A percentile compares a stretch with the other conserved stretches of the same genome.
phyloP scores from a whole-genome alignment of 2,329 filamentous ascomycete genomes.

The Pseudogymnoascus sp. region DNA sequence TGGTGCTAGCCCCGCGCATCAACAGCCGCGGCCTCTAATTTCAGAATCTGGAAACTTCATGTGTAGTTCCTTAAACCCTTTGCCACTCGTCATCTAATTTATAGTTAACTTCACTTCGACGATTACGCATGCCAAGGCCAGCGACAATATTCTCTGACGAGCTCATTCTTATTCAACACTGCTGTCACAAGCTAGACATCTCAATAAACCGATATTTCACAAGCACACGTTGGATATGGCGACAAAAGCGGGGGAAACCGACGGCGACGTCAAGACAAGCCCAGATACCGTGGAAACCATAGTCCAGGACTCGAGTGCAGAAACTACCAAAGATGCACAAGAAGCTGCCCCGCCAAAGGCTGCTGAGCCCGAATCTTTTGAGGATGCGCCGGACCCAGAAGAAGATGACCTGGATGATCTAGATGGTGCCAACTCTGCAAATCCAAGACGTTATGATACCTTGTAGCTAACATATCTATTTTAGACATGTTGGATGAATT shows the following conservation, averaged over 20 bases:
- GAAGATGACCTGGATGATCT: conserved; percentile 89
- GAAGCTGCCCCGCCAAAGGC: not conserved
- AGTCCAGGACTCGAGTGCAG: not conserved
- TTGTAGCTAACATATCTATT: not conserved
- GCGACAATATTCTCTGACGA: not conserved
- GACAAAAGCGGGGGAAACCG: conserved; percentile 1
- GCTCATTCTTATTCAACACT: not conserved
- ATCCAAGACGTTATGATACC: not conserved
- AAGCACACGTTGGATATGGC: not conserved
- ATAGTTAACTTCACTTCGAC: not conserved
- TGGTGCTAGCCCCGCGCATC: conserved; percentile 5
- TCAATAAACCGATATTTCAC: not conserved
- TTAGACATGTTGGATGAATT: conserved; percentile 91
- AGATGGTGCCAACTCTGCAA: conserved; percentile 52
- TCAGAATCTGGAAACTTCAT: not conserved
- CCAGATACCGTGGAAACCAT: not conserved
- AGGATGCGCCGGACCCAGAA: conserved; percentile 75
- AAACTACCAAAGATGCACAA: not conserved
- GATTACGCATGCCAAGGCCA: not conserved
- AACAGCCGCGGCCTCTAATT: conserved; percentile 6
- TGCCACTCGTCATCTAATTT: not conserved
- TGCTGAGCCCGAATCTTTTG: conserved; percentile 20
- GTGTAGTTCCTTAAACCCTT: not conserved
- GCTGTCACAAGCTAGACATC: not conserved
- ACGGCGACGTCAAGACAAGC: conserved; percentile 3